Base-by-base conservation (phyloP, 2,329 filamentous ascomycete genomes). In the Pseudocercospora macadamiae region DNA sequence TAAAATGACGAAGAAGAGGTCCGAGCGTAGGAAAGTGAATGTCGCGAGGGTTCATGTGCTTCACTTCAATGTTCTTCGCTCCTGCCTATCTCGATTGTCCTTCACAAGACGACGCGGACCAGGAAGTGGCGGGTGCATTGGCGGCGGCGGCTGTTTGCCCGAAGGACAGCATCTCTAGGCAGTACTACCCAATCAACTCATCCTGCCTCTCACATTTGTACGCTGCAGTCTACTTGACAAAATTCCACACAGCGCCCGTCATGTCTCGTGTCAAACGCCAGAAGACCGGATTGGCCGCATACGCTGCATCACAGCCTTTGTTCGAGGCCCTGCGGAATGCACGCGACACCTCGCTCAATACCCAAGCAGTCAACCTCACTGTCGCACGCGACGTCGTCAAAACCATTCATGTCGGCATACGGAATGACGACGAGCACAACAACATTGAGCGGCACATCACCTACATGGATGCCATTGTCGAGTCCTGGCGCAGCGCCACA, bases 281-380 rank as follows among this genome's bases (percentile, higher is more conserved):
- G 12, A 63, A 64, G 57, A 62, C 25, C 58, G 62, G 39, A 32
- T 58, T 37, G 63, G 70, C 70, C 10, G 70, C 70, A 14, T 71
- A 70, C 34, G 63, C 63, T 23, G 69, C 68, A 4, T 70, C 67
- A 2, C 70, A 72, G 55, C 68, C 67, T 18, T 57, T 73, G 30
- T 71, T 69, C 61, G 62, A 68, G 54, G 64, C 66, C 14, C 63
- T 73, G 4, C 57, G 61, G n/a, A 60, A 55, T 48, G 68, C 64
- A n/a, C 61, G 59, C 34, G 51, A 60, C 39, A 48, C 45, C 4
- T 36, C 56, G 6, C 18, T 69, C 18, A 57, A 60, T 21, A 44
- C 64, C 10, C 68, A 71, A 49, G 65, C 61, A 28, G 44, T 52
- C 10, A 48, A 64, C 36, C 62, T 73, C 23, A 58, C 62, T 18